Conservation (phyloP, 257 asterid genomes). For the Solanum ossicruentum region DNA sequence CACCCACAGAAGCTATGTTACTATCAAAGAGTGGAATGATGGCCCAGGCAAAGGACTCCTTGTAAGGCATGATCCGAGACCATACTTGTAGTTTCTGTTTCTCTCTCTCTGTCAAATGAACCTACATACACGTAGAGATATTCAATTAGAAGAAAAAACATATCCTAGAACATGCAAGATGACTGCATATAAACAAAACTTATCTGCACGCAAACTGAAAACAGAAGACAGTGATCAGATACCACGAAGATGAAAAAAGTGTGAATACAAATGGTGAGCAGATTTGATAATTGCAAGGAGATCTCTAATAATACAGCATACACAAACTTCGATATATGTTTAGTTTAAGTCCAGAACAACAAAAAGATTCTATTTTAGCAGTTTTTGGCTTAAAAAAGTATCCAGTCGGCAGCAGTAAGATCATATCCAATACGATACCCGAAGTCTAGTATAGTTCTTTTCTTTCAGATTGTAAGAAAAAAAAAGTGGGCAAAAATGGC, state of each 20-base stretch:
- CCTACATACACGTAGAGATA: constrained; percentile 29
- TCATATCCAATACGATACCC: neutral
- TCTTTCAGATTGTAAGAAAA: neutral
- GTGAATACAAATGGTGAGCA: neutral
- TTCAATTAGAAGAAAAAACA: neutral
- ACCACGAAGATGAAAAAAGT: neutral
- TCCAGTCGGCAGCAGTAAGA: neutral
- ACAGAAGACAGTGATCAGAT: neutral
- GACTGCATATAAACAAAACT: neutral
- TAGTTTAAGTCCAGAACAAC: neutral
- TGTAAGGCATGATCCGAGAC: constrained; percentile 94
- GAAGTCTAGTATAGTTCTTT: neutral
- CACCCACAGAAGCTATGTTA: constrained; percentile 64
- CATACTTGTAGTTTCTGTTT: constrained; percentile 96
- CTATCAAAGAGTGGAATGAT: constrained; percentile 94
- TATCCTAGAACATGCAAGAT: neutral
- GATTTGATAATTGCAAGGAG: neutral
- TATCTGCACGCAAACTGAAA: neutral
- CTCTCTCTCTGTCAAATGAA: constrained; percentile 89
- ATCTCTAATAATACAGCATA: neutral
- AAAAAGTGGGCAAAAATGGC: neutral
- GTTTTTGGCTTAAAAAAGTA: neutral
- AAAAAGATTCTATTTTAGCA: neutral
- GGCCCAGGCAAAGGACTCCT: constrained; percentile 97
- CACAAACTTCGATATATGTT: neutral